Evolutionary conservation across 176 grass and related monocot genomes (phyloP).

Genomic region (Raddia distichophylla): DNA sequence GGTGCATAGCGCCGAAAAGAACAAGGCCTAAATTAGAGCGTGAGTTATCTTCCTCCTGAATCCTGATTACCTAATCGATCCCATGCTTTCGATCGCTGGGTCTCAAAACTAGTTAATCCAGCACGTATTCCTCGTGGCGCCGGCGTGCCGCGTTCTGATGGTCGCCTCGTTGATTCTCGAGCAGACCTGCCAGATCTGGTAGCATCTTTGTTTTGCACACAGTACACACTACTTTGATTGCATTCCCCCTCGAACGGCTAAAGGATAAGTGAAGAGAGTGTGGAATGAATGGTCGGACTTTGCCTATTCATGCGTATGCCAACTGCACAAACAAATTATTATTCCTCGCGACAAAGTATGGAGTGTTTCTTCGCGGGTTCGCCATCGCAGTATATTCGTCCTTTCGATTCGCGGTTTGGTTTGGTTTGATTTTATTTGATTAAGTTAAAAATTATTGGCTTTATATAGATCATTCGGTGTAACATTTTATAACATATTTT

Average conservation of each 20-base stretch:
- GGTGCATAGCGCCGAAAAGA: too few relatives aligned
- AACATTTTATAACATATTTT: too few relatives aligned
- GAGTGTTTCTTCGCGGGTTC: background rate
- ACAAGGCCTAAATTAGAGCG: too few relatives aligned
- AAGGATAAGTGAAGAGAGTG: background rate
- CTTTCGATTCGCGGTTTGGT: too few relatives aligned
- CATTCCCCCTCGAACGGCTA: background rate
- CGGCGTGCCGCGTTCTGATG: background rate
- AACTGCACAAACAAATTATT: background rate
- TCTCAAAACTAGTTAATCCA: too few relatives aligned
- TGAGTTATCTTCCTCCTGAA: too few relatives aligned
- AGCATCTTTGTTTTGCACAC: background rate
- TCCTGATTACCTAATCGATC: too few relatives aligned
- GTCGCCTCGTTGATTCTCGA: background rate
- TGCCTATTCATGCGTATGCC: too few relatives aligned
- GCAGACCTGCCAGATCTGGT: background rate
- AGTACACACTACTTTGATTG: slow-evolving; percentile 4
- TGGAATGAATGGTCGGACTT: background rate
- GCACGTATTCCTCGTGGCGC: background rate
- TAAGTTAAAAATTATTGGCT: too few relatives aligned
- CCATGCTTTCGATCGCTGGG: too few relatives aligned
- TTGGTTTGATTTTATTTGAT: too few relatives aligned
- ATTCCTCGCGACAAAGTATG: background rate
- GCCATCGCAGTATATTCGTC: background rate
- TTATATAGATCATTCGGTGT: too few relatives aligned